These are phyloP conservation scores for Talaromyces sp. DNA, from an alignment of 2,329 filamentous ascomycete genomes.

Conservation along the genomic window DNA sequence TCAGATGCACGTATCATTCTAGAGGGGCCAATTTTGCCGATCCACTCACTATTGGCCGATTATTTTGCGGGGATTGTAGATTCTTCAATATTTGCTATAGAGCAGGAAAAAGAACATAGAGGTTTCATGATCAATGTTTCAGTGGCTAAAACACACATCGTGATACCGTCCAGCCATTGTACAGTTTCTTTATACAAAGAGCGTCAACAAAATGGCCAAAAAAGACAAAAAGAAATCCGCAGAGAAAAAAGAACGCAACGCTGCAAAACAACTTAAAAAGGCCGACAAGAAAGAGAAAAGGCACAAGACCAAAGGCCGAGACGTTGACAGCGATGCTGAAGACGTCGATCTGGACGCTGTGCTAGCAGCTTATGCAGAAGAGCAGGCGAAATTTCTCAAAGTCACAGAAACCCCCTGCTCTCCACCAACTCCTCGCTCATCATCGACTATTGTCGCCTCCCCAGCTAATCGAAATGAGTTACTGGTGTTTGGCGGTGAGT, in stretches of 20 bases:
- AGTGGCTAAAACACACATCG: too few relatives aligned
- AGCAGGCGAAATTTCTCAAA: conserved; percentile 91
- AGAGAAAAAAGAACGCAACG: conserved; percentile 55
- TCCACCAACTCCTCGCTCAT: conserved; percentile 74
- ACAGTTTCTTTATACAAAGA: background rate
- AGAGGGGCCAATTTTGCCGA: conserved; percentile 12
- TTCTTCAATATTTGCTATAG: background rate
- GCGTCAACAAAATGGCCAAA: conserved; percentile 41
- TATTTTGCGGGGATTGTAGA: conserved; percentile 8
- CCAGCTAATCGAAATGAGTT: conserved; percentile 84
- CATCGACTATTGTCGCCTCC: conserved; percentile 77
- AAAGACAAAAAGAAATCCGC: conserved; percentile 57
- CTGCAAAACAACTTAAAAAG: conserved; percentile 82
- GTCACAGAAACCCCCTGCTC: conserved; percentile 74
- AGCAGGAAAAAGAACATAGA: background rate
- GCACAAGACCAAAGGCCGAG: conserved; percentile 61
- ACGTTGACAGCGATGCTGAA: conserved; percentile 84
- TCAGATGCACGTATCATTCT: background rate
- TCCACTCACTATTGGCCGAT: conserved; percentile 13
- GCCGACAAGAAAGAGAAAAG: conserved; percentile 74
- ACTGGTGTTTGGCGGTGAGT: conserved; percentile 90
- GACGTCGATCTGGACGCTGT: conserved; percentile 92
- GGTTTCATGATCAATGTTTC: background rate
- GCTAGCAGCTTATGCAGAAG: conserved; percentile 85
- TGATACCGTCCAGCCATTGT: background rate